These are phyloP conservation scores for Penicillium vulpinum DNA, from an alignment of 2,329 filamentous ascomycete genomes.

Conservation along the genomic window DNA sequence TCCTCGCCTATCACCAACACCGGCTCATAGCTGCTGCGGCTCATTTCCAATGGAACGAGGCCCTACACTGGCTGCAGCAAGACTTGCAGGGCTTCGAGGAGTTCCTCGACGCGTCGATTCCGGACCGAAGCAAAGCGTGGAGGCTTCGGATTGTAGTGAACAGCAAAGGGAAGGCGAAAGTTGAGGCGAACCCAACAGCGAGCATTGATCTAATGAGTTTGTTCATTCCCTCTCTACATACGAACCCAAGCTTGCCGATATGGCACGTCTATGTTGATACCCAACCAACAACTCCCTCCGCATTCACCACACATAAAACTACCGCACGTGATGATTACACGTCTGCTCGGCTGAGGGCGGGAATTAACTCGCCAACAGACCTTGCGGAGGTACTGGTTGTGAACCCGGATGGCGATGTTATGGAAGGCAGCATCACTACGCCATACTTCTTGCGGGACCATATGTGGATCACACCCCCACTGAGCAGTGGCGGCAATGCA, in stretches of 20 bases:
- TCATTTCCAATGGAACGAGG: slow-evolving; percentile 50
- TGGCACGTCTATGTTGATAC: slow-evolving; percentile 59
- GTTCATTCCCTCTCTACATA: slow-evolving; percentile 25
- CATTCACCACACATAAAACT: slow-evolving; percentile 86
- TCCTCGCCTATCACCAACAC: slow-evolving; percentile 75
- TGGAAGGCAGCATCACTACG: slow-evolving; percentile 83
- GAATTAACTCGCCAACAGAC: slow-evolving; percentile 48
- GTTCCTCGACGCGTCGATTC: slow-evolving; percentile 34
- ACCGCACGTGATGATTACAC: slow-evolving; percentile 72
- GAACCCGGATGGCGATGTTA: slow-evolving; percentile 65
- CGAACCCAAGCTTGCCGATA: slow-evolving; percentile 15
- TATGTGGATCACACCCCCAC: slow-evolving; percentile 5
- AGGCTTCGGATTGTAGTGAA: slow-evolving; percentile 40
- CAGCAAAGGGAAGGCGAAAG: slow-evolving; percentile 28
- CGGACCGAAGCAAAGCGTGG: slow-evolving; percentile 37
- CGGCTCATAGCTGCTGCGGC: slow-evolving; percentile 65
- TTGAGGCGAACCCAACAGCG: slow-evolving; percentile 35
- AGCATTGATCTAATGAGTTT: slow-evolving; percentile 27
- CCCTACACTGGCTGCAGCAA: slow-evolving; percentile 30
- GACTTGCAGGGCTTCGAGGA: slow-evolving; percentile 31
- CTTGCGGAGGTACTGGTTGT: slow-evolving; percentile 73
- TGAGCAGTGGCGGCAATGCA: slow-evolving; percentile 76
- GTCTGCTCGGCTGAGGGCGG: slow-evolving; percentile 62
- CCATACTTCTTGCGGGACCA: slow-evolving; percentile 71
- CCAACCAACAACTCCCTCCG: slow-evolving; percentile 51